Evolutionary conservation across 75 land plant genomes (phyloP).

Genomic region (Picea glauca): DNA sequence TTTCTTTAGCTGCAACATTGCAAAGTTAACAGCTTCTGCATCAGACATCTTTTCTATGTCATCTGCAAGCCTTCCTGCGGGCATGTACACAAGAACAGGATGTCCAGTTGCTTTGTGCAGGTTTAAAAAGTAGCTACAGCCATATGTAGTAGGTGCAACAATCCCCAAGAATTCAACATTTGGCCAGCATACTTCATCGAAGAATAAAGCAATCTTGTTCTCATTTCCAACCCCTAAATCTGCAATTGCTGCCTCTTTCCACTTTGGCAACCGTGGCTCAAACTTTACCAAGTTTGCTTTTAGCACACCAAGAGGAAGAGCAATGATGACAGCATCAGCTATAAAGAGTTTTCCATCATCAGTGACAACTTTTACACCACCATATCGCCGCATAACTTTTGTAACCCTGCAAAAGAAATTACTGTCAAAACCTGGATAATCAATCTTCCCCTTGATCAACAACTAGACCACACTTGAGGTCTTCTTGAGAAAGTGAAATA

Average conservation of each 20-base stretch:
- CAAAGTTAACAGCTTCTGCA: slow-evolving; percentile 39
- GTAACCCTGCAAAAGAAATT: slow-evolving; percentile 29
- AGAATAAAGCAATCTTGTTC: slow-evolving; percentile 55
- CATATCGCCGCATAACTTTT: slow-evolving; percentile 15
- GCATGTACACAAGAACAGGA: slow-evolving; percentile 61
- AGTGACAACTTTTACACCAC: slow-evolving; percentile 31
- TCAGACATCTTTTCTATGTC: slow-evolving; percentile 51
- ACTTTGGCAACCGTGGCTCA: slow-evolving; percentile 50
- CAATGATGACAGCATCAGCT: slow-evolving; percentile 46
- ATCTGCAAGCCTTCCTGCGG: slow-evolving; percentile 53
- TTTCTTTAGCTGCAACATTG: slow-evolving; percentile 37
- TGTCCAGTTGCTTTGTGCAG: slow-evolving; percentile 61
- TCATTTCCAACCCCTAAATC: slow-evolving; percentile 53
- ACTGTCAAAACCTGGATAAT: background rate
- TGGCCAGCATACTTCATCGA: slow-evolving; percentile 52
- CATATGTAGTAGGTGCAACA: slow-evolving; percentile 50
- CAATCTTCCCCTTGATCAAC: background rate
- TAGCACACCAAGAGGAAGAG: slow-evolving; percentile 50
- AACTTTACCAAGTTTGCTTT: slow-evolving; percentile 35
- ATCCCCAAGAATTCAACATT: slow-evolving; percentile 59
- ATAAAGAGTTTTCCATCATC: slow-evolving; percentile 34
- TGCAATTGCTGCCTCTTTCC: slow-evolving; percentile 46
- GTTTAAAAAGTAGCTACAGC: slow-evolving; percentile 56
- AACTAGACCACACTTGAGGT: background rate
- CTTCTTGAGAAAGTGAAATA: background rate